These are phyloP conservation scores for Aspergillus pseudoterreus DNA, from an alignment of 2,329 filamentous ascomycete genomes.

Conservation along the genomic window DNA sequence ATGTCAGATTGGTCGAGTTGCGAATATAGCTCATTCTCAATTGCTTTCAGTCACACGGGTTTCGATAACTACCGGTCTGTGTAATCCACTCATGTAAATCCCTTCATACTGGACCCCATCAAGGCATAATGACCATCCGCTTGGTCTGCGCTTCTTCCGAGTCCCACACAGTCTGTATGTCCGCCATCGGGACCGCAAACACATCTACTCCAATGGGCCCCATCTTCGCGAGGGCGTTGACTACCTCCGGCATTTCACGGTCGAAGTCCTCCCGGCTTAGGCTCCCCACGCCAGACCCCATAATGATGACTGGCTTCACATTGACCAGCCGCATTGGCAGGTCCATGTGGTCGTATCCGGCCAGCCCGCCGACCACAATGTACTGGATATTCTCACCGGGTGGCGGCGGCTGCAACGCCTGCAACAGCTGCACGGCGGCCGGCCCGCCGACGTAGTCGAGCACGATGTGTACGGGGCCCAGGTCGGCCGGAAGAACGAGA, in stretches of 20 bases:
- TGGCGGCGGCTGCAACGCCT: neutral
- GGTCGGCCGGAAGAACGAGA: neutral
- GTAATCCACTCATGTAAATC: too few species aligned
- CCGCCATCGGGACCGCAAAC: neutral
- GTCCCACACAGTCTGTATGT: slow-evolving; percentile 1
- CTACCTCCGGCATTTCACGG: slow-evolving; percentile 1
- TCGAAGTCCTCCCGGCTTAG: slow-evolving; percentile 1
- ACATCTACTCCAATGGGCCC: neutral
- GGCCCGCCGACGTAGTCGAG: slow-evolving; percentile 4
- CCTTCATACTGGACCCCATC: too few species aligned
- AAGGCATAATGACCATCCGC: neutral
- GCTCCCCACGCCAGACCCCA: slow-evolving; percentile 3
- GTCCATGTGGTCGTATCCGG: neutral
- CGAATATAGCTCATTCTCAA: too few species aligned
- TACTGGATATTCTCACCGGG: slow-evolving; percentile 3
- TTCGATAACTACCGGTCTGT: too few species aligned
- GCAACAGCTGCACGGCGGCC: neutral
- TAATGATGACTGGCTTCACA: slow-evolving; percentile 2
- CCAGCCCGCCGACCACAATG: neutral
- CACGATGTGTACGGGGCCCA: slow-evolving; percentile 1
- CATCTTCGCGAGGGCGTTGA: neutral
- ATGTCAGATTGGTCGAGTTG: too few species aligned
- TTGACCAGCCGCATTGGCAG: slow-evolving; percentile 1
- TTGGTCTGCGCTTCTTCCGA: neutral
- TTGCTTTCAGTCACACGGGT: too few species aligned